Percentiles rank a stretch among this genome's conserved stretches.
Conservation (phyloP, 352 stramenopile species). For the Globisporangium spinosum region DNA sequence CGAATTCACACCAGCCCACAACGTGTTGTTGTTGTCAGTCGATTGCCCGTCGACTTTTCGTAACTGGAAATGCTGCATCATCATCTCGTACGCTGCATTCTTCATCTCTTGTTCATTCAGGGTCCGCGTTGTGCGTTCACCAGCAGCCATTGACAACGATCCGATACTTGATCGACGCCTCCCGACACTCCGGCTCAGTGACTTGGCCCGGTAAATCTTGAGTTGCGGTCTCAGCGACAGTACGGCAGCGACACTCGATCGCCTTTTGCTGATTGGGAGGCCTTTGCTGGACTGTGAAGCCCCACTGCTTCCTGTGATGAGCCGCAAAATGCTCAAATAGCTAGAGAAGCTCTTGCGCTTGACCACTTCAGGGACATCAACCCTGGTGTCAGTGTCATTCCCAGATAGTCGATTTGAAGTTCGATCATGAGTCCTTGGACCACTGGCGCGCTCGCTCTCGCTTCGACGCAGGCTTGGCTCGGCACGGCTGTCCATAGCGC, state of each 20-base stretch:
- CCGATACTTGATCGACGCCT: neutral
- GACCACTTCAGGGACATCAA: neutral
- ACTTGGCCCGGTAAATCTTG: slow-evolving; percentile 2
- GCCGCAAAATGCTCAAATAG: neutral
- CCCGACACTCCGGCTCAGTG: neutral
- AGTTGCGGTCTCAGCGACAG: neutral
- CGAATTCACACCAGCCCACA: neutral
- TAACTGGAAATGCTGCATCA: slow-evolving; percentile 19
- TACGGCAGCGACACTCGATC: neutral
- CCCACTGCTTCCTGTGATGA: neutral
- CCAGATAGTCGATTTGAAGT: neutral
- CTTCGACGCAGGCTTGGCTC: neutral
- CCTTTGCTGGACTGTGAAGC: neutral
- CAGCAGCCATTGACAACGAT: neutral
- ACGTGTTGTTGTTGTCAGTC: neutral
- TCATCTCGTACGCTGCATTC: slow-evolving; percentile 7
- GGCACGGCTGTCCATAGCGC: neutral
- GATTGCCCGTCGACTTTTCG: slow-evolving; percentile 6
- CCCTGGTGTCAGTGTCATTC: neutral
- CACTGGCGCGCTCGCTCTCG: neutral
- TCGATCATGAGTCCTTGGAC: neutral
- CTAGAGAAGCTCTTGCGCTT: neutral
- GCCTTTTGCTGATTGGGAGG: neutral
- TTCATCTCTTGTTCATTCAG: slow-evolving; percentile 8
- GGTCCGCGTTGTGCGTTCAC: neutral